phyloP scores from a whole-genome alignment of 2,329 filamentous ascomycete genomes.

The Colletotrichum karsti region DNA sequence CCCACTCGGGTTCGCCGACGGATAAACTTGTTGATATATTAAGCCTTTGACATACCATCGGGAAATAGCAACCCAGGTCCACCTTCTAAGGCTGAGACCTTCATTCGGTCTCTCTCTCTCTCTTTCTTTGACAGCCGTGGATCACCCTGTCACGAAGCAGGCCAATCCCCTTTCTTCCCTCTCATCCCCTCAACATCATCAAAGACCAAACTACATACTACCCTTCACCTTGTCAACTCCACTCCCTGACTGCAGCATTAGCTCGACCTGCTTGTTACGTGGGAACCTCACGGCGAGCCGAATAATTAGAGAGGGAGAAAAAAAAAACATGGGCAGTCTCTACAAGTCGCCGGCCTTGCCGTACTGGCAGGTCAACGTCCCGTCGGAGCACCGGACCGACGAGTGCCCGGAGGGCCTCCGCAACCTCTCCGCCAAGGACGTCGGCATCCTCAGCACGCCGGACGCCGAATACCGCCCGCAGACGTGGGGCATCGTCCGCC shows the following conservation, averaged over 20 bases:
- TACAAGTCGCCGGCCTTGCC: slow-evolving; percentile 46
- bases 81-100: neutral
- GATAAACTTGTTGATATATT: neutral
- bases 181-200: neutral
- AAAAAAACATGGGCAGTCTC: slow-evolving; percentile 16
- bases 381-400: slow-evolving; percentile 64
- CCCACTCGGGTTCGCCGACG: neutral
- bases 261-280: neutral
- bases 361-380: slow-evolving; percentile 88
- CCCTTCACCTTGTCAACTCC: neutral
- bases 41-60: neutral
- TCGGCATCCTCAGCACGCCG: slow-evolving; percentile 72
- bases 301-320: neutral
- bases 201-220: neutral
- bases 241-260: neutral
- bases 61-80: neutral
- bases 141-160: neutral
- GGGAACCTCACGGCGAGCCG: neutral
- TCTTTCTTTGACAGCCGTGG: slow-evolving; percentile 9
- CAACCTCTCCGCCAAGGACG: slow-evolving; percentile 73
- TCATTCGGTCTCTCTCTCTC: slow-evolving; percentile 1
- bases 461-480: slow-evolving; percentile 71
- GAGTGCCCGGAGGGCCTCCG: slow-evolving; percentile 78
- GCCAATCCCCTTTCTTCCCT: neutral
- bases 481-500: slow-evolving; percentile 75